Conservation (phyloP, 2,329 filamentous ascomycete species). For the Fusarium staphyleae region DNA sequence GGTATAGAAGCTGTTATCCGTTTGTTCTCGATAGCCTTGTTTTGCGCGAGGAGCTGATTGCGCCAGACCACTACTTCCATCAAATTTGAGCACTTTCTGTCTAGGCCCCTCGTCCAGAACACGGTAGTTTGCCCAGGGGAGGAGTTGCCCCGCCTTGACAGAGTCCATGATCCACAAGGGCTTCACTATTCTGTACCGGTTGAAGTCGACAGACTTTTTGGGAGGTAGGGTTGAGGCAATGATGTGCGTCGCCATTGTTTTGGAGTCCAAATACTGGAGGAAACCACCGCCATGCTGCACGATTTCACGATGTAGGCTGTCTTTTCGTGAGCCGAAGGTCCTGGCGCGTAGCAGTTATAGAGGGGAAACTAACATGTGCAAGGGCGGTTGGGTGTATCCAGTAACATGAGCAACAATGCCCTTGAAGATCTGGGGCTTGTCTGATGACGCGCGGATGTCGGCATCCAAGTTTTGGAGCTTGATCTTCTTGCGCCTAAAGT, state of each 20-base stretch:
- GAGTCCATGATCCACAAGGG: slow-evolving; percentile 95
- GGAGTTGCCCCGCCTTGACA: slow-evolving; percentile 76
- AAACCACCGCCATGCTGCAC: slow-evolving; percentile 95
- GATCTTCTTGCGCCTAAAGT: slow-evolving; percentile 94
- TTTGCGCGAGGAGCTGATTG: slow-evolving; percentile 65
- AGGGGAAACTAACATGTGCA: slow-evolving; percentile 69
- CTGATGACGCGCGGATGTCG: slow-evolving; percentile 72
- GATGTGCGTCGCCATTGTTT: slow-evolving; percentile 95
- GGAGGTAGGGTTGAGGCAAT: slow-evolving; percentile 89
- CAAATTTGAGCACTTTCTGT: slow-evolving; percentile 76
- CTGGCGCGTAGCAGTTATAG: not conserved
- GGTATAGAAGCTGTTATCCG: slow-evolving; percentile 82
- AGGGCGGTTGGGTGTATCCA: slow-evolving; percentile 92
- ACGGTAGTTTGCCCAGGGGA: slow-evolving; percentile 87
- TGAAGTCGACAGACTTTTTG: slow-evolving; percentile 91
- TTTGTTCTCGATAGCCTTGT: slow-evolving; percentile 80
- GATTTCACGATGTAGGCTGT: slow-evolving; percentile 78
- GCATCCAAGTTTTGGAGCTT: slow-evolving; percentile 95
- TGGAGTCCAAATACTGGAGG: slow-evolving; percentile 91
- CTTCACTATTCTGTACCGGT: slow-evolving; percentile 88
- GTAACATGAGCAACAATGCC: slow-evolving; percentile 91
- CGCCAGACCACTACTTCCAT: slow-evolving; percentile 69
- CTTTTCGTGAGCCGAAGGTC: slow-evolving; percentile 20
- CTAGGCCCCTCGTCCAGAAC: slow-evolving; percentile 83
- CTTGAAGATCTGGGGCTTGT: slow-evolving; percentile 86